Percentiles rank a stretch among this genome's conserved stretches.
Evolutionary conservation across 768 basidiomycete genomes (phyloP).

Genomic region (Lentinula guzmanii): DNA sequence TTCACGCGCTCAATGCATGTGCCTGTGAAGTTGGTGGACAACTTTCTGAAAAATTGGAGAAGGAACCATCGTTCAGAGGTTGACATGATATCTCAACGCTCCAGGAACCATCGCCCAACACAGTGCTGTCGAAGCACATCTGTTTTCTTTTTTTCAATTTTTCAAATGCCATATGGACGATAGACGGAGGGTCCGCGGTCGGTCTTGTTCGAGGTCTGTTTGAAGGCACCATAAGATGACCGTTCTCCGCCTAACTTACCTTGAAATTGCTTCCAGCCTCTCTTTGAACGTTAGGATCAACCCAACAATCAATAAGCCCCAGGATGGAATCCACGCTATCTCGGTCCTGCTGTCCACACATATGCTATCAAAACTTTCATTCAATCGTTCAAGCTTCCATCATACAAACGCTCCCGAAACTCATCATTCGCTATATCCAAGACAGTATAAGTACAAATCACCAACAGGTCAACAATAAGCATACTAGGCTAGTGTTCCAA

Average conservation of each 20-base stretch:
- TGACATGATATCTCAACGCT: background rate
- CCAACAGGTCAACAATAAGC: background rate
- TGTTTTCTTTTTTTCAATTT: background rate
- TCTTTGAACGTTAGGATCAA: background rate
- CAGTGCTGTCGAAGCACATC: background rate
- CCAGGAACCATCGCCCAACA: background rate
- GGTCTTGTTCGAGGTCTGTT: background rate
- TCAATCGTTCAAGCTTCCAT: background rate
- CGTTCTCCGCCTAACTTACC: too few relatives aligned
- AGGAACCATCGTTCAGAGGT: too few relatives aligned
- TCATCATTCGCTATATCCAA: background rate
- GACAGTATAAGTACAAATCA: background rate
- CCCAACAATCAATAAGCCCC: background rate
- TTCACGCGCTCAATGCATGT: too few relatives aligned
- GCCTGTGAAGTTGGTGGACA: too few relatives aligned
- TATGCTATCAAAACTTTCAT: background rate
- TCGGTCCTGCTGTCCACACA: background rate
- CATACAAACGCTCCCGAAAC: background rate
- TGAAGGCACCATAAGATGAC: background rate
- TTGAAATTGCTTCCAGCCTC: too few relatives aligned
- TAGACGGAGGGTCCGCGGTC: background rate
- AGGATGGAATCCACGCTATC: background rate
- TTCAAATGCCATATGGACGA: background rate
- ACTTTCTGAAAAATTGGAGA: too few relatives aligned
- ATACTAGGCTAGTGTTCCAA: background rate